Evolutionary conservation across 179 eudicot species (phyloP), one percentile per base, ranked within the genome.

Genomic region (Gypsophila paniculata): DNA sequence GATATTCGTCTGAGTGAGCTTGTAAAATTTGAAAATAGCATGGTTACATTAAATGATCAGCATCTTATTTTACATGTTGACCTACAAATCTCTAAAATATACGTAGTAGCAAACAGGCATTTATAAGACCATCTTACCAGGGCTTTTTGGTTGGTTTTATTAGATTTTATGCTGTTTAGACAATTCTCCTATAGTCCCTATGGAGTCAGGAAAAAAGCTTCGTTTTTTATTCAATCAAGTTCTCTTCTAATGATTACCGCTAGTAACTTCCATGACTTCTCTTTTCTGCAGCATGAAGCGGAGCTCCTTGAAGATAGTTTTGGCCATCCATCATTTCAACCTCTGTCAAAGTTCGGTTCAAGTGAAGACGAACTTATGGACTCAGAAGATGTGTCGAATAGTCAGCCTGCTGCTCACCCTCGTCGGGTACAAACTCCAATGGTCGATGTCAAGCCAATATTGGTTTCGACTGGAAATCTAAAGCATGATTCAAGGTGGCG

Each of bases 281-380:
- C 61, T 29, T 19, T 84, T 74, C 58, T 80, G n/a, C 90, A 92
- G 98, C 81, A 90, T 82, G 94, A 93, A 81, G 69, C 91, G 60
- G 96, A 89, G 81, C 90, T 93, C 51, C 86, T 93, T 36, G 96
- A 89, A 55, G 97, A 93, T 66, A 89, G 91, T 81, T 85, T 89
- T 83, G 82, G 81, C 18, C 78, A 86, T 52, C 89, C 91, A 55
- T 85, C 93, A 80, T 85, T 86, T 69, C 88, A 86, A 75, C 76
- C 97, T 59, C 86, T 88, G 79, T 84, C 96, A 68, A 91, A 87
- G 82, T 83, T 88, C 58, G 91, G 79, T 70, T 89, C 91, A 21
- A 89, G 91, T 57, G 98, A 93, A 75, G 98, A 93, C 71, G 98
- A 93, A 78, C 81, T 85, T 81, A 74, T 89, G 79, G 98, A 93